Conservation (phyloP, 176 grass and related monocot genomes). For the Thinopyrum elongatum region DNA sequence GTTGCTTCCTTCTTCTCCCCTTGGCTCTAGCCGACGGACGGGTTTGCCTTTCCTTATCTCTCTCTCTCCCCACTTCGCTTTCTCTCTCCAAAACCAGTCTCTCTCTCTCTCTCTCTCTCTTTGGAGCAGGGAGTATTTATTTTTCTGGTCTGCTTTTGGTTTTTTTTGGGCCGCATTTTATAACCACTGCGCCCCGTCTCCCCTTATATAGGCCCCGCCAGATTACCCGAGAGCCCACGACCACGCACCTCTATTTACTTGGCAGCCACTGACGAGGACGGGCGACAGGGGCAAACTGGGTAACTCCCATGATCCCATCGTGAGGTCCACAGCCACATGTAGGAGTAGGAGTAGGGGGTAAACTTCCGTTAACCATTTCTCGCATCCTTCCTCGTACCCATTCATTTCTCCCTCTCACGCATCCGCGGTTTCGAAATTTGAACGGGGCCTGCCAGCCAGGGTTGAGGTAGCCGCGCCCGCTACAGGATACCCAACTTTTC, state of each 20-base stretch:
- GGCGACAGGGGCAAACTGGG: neutral
- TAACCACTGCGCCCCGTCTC: conserved; percentile 17
- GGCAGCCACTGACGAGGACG: neutral
- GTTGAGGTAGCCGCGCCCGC: conserved; percentile 12
- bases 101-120: neutral
- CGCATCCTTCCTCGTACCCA: conserved; percentile 83
- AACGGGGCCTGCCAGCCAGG: neutral
- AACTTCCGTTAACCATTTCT: neutral
- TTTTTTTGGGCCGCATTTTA: conserved; percentile 38
- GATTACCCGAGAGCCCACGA: neutral
- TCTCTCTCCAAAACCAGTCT: conserved; percentile 49
- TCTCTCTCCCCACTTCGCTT: conserved; percentile 22
- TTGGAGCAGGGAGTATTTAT: conserved; percentile 20
- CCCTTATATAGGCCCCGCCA: conserved; percentile 23
- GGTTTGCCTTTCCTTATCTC: conserved; percentile 40
- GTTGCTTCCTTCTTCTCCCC: neutral
- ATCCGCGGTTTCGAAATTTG: conserved; percentile 55
- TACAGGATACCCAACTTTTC: conserved; percentile 24
- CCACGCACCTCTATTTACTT: neutral
- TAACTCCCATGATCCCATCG: neutral
- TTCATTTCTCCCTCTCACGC: conserved; percentile 34
- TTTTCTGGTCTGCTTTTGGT: conserved; percentile 35
- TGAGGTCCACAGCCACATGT: conserved; percentile 16
- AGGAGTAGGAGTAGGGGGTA: conserved; percentile 19
- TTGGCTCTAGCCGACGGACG: conserved; percentile 50